These are phyloP conservation scores for Alternaria viburni DNA, from an alignment of 2,329 filamentous ascomycete genomes.

Conservation along the genomic window DNA sequence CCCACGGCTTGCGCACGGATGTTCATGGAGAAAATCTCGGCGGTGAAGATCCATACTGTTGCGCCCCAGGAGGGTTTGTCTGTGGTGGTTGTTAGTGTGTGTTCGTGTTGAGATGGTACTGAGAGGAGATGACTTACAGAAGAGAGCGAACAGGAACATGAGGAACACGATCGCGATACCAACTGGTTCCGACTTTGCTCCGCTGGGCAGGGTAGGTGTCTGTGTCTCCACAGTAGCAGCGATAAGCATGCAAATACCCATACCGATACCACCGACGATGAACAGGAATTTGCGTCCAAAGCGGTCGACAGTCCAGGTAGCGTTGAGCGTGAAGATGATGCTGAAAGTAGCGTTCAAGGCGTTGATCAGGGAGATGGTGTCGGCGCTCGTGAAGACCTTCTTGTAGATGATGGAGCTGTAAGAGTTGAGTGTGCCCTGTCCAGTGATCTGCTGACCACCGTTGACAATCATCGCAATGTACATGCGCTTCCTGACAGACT, in stretches of 20 bases:
- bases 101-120: neutral
- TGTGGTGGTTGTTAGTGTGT: slow-evolving; percentile 36
- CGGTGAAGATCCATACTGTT: slow-evolving; percentile 74
- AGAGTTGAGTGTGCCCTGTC: slow-evolving; percentile 74
- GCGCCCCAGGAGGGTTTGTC: slow-evolving; percentile 74
- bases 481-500: slow-evolving; percentile 70
- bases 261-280: slow-evolving; percentile 71
- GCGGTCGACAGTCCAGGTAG: slow-evolving; percentile 74
- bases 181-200: slow-evolving; percentile 64
- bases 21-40: slow-evolving; percentile 74
- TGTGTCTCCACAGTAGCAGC: slow-evolving; percentile 64
- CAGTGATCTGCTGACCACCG: slow-evolving; percentile 73
- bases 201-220: slow-evolving; percentile 59
- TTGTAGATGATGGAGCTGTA: slow-evolving; percentile 78
- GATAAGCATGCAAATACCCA: slow-evolving; percentile 73
- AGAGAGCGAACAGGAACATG: slow-evolving; percentile 69
- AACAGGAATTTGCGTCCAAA: slow-evolving; percentile 74
- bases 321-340: slow-evolving; percentile 75
- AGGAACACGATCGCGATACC: slow-evolving; percentile 73
- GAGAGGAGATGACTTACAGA: slow-evolving; percentile 53
- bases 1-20: slow-evolving; percentile 74
- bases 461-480: slow-evolving; percentile 71
- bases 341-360: slow-evolving; percentile 75
- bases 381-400: slow-evolving; percentile 65
- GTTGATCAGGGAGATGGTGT: slow-evolving; percentile 73